Base-by-base conservation (phyloP, 2,329 filamentous ascomycete genomes). In the Paramyrothecium roridum region DNA sequence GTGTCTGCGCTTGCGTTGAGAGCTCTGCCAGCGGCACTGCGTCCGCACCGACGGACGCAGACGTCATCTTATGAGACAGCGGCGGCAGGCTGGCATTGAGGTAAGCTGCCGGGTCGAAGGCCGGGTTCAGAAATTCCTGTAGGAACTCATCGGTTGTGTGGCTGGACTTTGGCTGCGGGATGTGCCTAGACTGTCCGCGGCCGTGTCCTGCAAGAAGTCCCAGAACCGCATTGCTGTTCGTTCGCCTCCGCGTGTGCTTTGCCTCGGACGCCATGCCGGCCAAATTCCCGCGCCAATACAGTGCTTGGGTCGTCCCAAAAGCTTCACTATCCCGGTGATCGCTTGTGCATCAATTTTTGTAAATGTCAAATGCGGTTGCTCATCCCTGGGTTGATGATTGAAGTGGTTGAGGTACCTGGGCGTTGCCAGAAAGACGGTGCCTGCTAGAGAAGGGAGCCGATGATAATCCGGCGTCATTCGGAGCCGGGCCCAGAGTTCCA, bases 51-150 rank as follows among this genome's bases (percentile, higher is more conserved):
- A 57, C 55, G 47, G 63, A 63, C 45, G 59, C 52, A 52, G 58
- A 62, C 7, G 67, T 63, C 30, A 69, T 61, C 66, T 65, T 75
- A 66, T 72, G 75, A 59, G 82, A 80, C 20, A 96, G 78, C 2
- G 88, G 77, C 4, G 92, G 90, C 1, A 98, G 79, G 1, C 83
- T 83, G 56, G 85, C 78, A 73, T 98, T 98, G 65, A 98, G 85
- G 71, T 92, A 96, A 50, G 89, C 85, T 60, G 88, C 89, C 3
- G 93, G 83, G 70, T 96, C 91, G 73, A 98, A 98, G 48, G 82
- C 78, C 6, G 88, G 80, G 51, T 85, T 79, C 40, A 93, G 80
- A 71, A 97, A 97, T 54, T 88, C 86, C 55, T 84, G 83, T 3
- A 96, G 81, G 54, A 85, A 84, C 13, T 86, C 82, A 67, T 96